These are phyloP conservation scores for Aspergillus leporis DNA, from an alignment of 495 filamentous ascomycete genomes.

Conservation along the genomic window DNA sequence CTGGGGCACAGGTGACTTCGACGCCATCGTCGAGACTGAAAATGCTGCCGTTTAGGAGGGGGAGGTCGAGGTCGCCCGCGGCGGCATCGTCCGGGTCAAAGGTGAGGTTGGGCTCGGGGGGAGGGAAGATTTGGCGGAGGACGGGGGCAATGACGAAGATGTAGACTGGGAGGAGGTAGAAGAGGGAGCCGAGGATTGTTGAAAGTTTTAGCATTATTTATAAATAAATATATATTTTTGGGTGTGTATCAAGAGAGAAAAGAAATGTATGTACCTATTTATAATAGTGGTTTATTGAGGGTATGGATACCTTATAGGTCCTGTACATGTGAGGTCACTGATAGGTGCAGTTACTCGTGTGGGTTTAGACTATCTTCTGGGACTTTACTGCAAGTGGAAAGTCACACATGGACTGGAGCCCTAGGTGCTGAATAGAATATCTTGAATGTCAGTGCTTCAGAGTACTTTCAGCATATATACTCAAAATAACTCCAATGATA, in stretches of 20 bases:
- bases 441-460: too few relatives aligned
- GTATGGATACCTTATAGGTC: too few relatives aligned
- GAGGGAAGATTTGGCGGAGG: slow-evolving; percentile 23
- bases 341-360: too few relatives aligned
- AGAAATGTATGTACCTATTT: background rate
- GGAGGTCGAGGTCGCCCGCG: slow-evolving; percentile 14
- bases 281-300: too few relatives aligned
- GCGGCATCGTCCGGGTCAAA: slow-evolving; percentile 20
- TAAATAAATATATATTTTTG: background rate
- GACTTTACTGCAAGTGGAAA: too few relatives aligned
- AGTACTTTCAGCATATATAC: too few relatives aligned
- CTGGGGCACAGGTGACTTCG: slow-evolving; percentile 33
- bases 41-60: slow-evolving; percentile 24
- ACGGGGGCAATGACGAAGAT: slow-evolving; percentile 33
- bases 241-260: too few relatives aligned
- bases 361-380: too few relatives aligned
- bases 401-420: too few relatives aligned
- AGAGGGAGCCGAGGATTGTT: slow-evolving; percentile 34
- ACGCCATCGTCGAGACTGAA: slow-evolving; percentile 38
- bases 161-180: slow-evolving; percentile 45
- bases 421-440: too few relatives aligned
- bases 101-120: slow-evolving; percentile 11
- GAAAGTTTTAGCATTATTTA: slow-evolving; percentile 15
- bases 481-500: too few relatives aligned
- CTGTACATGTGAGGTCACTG: too few relatives aligned